These are phyloP conservation scores for Dactylellina drechsleri DNA, from an alignment of 2,329 filamentous ascomycete species.

Conservation along the genomic window DNA sequence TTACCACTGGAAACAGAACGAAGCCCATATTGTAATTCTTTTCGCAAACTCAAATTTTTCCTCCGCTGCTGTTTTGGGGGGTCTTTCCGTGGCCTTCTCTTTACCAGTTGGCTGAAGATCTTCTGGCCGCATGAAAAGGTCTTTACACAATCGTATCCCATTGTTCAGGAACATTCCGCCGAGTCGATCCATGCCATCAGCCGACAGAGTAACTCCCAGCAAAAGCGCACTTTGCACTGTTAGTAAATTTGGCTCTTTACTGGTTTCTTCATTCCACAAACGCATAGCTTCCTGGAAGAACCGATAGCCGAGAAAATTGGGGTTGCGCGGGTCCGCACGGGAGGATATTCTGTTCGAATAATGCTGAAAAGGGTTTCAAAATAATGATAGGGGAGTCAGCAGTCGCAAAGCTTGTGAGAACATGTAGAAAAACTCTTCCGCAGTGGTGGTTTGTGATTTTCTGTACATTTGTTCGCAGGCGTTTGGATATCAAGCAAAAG, in stretches of 20 bases:
- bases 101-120: not conserved
- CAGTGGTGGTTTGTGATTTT: slow-evolving; percentile 31
- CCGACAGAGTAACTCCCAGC: slow-evolving; percentile 32
- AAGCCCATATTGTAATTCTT: slow-evolving; percentile 33
- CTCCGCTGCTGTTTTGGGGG: slow-evolving; percentile 21
- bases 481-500: slow-evolving; percentile 28
- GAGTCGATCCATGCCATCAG: slow-evolving; percentile 44
- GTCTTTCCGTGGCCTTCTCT: slow-evolving; percentile 11
- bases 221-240: slow-evolving; percentile 43
- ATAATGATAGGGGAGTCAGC: slow-evolving; percentile 1
- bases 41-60: slow-evolving; percentile 43
- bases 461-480: slow-evolving; percentile 19
- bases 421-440: slow-evolving; percentile 6
- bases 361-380: slow-evolving; percentile 23
- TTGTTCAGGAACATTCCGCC: slow-evolving; percentile 49
- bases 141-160: slow-evolving; percentile 27
- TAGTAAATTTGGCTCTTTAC: slow-evolving; percentile 20
- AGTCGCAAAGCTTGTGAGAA: not conserved
- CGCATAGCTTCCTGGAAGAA: slow-evolving; percentile 51
- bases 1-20: slow-evolving; percentile 41
- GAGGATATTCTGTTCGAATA: slow-evolving; percentile 42
- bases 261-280: slow-evolving; percentile 38
- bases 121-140: slow-evolving; percentile 15
- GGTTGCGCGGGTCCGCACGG: slow-evolving; percentile 44
- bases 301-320: slow-evolving; percentile 41